Conservation (phyloP, 257 asterid species). For the Nicotiana benthamiana region DNA sequence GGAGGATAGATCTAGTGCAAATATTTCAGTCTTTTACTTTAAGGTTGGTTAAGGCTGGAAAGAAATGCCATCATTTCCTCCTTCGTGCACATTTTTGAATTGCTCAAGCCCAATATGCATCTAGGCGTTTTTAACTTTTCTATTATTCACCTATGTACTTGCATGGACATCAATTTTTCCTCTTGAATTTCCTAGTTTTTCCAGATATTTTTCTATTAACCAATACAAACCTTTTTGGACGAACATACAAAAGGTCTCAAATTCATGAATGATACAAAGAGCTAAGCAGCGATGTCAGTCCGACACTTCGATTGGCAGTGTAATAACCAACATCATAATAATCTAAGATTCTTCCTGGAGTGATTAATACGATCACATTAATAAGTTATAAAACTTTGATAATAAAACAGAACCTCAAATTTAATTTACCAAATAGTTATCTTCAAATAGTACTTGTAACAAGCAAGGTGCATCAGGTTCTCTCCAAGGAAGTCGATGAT, state of each 20-base stretch:
- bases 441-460: constrained; percentile 65
- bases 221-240: neutral
- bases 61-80: neutral
- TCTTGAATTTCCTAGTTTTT: neutral
- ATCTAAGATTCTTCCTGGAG: neutral
- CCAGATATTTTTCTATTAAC: neutral
- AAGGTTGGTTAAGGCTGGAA: neutral
- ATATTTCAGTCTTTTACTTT: neutral
- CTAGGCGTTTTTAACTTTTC: neutral
- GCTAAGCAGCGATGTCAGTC: neutral
- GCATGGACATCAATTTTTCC: neutral
- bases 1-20: neutral
- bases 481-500: constrained; percentile 89
- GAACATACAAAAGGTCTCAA: neutral
- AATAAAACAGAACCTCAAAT: constrained; percentile 1
- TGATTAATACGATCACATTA: neutral
- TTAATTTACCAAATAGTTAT: constrained; percentile 55
- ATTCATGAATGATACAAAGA: neutral
- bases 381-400: neutral
- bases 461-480: constrained; percentile 86
- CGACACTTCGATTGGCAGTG: neutral
- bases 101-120: neutral
- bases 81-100: neutral
- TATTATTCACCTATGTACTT: neutral
- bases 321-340: neutral